These are phyloP conservation scores for Penicillium sp. DNA, from an alignment of 2,329 filamentous ascomycete genomes.

Conservation along the genomic window DNA sequence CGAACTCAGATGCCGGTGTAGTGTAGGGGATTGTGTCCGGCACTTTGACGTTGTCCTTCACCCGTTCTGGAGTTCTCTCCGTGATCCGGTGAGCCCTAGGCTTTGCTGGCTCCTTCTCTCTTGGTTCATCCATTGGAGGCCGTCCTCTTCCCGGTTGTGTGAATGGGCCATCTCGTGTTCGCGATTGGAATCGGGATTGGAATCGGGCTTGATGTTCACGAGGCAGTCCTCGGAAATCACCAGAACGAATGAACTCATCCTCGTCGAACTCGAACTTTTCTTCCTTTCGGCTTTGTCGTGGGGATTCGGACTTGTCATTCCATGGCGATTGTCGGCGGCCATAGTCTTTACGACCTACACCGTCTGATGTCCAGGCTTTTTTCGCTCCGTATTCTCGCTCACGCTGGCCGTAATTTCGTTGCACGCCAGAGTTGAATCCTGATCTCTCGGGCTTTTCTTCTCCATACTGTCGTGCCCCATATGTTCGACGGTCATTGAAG, in stretches of 20 bases:
- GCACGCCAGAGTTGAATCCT: not conserved
- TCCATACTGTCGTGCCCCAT: not conserved
- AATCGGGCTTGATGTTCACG: slow-evolving; percentile 22
- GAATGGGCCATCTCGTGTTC: not conserved
- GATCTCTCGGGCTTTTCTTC: not conserved
- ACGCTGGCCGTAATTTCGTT: not conserved
- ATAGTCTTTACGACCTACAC: not conserved
- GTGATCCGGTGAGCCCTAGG: slow-evolving; percentile 23
- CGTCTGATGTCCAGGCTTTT: not conserved
- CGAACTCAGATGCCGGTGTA: slow-evolving; percentile 84
- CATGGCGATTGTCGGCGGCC: not conserved
- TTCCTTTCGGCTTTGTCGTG: not conserved
- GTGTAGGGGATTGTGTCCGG: slow-evolving; percentile 64
- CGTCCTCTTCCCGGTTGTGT: not conserved
- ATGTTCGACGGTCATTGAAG: not conserved
- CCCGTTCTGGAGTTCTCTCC: slow-evolving; percentile 32
- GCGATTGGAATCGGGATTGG: slow-evolving; percentile 7
- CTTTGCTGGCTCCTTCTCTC: slow-evolving; percentile 8
- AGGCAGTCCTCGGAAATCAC: slow-evolving; percentile 30
- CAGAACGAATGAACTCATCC: slow-evolving; percentile 34
- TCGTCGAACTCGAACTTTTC: slow-evolving; percentile 25
- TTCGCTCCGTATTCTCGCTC: not conserved
- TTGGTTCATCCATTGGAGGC: not conserved
- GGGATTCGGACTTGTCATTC: not conserved
- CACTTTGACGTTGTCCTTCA: slow-evolving; percentile 37